Percentiles rank a stretch among this genome's conserved stretches.
These are phyloP conservation scores for Stagonosporopsis rhizophila DNA, from an alignment of 2,329 filamentous ascomycete genomes.

Conservation along the genomic window DNA sequence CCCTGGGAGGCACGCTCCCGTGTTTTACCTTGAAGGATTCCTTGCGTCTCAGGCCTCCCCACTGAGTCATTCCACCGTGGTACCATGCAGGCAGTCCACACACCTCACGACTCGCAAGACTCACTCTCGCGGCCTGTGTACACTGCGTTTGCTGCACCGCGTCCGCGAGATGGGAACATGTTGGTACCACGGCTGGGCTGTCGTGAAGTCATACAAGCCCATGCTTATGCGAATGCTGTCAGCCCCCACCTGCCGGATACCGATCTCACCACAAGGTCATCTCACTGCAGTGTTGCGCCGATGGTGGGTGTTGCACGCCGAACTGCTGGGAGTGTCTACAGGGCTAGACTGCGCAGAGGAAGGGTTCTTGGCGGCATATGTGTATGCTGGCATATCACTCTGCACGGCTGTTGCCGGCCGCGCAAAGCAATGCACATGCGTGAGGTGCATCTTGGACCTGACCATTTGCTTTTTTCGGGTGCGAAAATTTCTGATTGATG, in stretches of 20 bases:
- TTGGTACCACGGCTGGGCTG: background rate
- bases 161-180: background rate
- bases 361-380: conserved; percentile 10
- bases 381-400: conserved; percentile 5
- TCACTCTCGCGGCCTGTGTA: background rate
- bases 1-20: background rate
- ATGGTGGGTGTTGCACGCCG: background rate
- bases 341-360: background rate
- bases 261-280: conserved; percentile 1
- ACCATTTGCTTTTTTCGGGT: conserved; percentile 13
- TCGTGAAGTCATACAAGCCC: background rate
- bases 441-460: background rate
- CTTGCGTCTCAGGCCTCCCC: conserved; percentile 7
- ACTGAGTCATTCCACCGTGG: conserved; percentile 6
- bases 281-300: background rate
- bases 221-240: conserved; percentile 9
- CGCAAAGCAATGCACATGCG: conserved; percentile 7
- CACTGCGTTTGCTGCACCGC: background rate
- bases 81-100: background rate
- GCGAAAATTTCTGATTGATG: background rate
- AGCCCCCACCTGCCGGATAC: conserved; percentile 19
- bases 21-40: conserved; percentile 7
- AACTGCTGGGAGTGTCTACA: background rate
- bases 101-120: conserved; percentile 4
- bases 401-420: conserved; percentile 12